phyloP scores from a whole-genome alignment of 345 rosid genomes.

The Boechera stricta region DNA sequence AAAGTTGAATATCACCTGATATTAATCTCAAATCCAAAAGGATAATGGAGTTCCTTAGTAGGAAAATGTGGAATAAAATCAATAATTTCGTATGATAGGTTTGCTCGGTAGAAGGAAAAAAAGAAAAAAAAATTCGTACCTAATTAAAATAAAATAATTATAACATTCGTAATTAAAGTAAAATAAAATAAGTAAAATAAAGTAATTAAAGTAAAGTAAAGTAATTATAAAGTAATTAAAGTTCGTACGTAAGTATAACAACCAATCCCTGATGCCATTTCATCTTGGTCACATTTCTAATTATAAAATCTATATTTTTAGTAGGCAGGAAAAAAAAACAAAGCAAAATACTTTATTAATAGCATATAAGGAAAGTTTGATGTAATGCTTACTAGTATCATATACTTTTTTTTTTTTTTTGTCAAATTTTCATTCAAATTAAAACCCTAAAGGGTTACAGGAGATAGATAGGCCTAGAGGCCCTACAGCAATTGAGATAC shows the following conservation, averaged over 20 bases:
- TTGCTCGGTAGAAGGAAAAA: neutral
- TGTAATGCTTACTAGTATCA: slow-evolving; percentile 20
- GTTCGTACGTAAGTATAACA: too few relatives aligned
- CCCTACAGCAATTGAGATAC: too few relatives aligned
- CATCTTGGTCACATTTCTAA: slow-evolving; percentile 1
- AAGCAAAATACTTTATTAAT: neutral
- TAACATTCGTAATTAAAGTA: too few relatives aligned
- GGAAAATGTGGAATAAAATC: neutral
- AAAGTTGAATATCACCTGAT: too few relatives aligned
- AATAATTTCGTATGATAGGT: neutral
- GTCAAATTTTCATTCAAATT: too few relatives aligned
- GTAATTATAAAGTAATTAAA: too few relatives aligned
- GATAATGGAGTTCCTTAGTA: neutral
- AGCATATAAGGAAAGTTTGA: neutral
- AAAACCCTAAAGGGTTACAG: too few relatives aligned
- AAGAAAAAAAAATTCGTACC: neutral
- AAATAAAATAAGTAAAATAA: too few relatives aligned
- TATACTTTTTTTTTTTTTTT: too few relatives aligned
- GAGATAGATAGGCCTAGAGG: too few relatives aligned
- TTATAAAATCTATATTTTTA: neutral
- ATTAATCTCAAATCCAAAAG: neutral
- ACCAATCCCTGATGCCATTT: slow-evolving; percentile 3
- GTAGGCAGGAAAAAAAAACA: neutral
- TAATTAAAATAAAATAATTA: too few relatives aligned
- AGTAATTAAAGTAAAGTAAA: too few relatives aligned